phyloP scores from a whole-genome alignment of 305 asterid genomes.

The Andrographis paniculata region DNA sequence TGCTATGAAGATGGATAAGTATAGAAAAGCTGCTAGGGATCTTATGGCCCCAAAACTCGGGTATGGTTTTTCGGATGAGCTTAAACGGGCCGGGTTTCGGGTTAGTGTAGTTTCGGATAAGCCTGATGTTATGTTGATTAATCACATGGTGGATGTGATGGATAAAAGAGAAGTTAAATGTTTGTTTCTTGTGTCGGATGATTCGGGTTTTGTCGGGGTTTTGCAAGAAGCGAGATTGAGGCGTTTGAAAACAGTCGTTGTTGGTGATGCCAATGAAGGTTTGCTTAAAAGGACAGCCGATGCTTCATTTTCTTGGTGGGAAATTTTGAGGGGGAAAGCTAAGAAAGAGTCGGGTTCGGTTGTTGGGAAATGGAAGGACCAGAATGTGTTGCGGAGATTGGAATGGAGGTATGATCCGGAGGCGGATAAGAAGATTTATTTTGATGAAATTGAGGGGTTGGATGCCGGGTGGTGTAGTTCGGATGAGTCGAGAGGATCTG shows the following conservation, averaged over 20 bases:
- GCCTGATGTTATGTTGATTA: conserved; percentile 62
- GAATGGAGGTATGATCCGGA: conserved; percentile 75
- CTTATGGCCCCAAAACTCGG: conserved; percentile 64
- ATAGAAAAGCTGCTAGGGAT: conserved; percentile 61
- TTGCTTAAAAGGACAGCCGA: conserved; percentile 62
- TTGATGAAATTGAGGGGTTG: conserved; percentile 33
- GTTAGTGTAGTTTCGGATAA: conserved; percentile 56
- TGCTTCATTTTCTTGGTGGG: conserved; percentile 80
- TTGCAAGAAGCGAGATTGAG: conserved; percentile 70
- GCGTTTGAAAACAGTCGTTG: conserved; percentile 75
- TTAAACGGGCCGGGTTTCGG: conserved; percentile 81
- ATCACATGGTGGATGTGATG: conserved; percentile 71
- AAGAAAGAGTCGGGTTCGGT: conserved; percentile 65
- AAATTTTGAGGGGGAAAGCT: conserved; percentile 75
- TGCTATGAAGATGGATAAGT: conserved; percentile 83
- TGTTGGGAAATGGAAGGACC: conserved; percentile 77
- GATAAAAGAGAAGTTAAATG: conserved; percentile 51
- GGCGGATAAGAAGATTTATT: conserved; percentile 26
- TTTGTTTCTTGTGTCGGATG: conserved; percentile 79
- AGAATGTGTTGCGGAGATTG: conserved; percentile 45
- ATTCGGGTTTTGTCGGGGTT: conserved; percentile 60
- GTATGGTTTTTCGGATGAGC: conserved; percentile 67
- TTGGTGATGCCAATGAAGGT: conserved; percentile 59
- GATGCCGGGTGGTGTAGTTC: conserved; percentile 32
- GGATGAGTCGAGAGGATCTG: conserved; percentile 27